Evolutionary conservation across 2,329 filamentous ascomycete genomes (phyloP).

Genomic region (Beauveria rudraprayagi): DNA sequence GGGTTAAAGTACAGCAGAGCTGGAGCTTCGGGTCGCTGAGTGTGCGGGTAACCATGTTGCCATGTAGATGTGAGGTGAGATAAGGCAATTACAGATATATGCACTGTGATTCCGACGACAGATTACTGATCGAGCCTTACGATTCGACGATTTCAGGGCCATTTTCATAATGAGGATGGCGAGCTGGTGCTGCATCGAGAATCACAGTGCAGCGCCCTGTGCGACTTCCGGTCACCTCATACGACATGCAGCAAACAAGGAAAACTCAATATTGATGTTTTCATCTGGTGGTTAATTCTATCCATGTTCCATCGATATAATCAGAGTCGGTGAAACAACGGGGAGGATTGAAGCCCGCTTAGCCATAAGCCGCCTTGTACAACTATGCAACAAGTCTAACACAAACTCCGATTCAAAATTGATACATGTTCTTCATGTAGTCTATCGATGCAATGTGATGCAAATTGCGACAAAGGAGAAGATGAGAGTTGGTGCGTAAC

Average conservation of each 20-base stretch:
- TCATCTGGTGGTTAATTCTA: too few relatives aligned
- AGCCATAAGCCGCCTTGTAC: neutral
- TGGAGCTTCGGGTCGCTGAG: neutral
- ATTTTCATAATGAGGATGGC: neutral
- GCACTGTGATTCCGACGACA: neutral
- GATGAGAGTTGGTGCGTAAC: neutral
- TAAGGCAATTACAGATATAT: neutral
- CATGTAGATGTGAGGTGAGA: neutral
- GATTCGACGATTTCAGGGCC: neutral
- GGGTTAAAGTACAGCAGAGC: slow-evolving; percentile 16
- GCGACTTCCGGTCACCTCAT: neutral
- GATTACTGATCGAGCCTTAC: neutral
- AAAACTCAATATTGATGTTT: neutral
- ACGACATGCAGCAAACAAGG: neutral
- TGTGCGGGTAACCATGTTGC: neutral
- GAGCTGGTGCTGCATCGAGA: neutral
- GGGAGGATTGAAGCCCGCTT: neutral
- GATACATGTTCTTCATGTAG: neutral
- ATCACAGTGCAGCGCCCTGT: neutral
- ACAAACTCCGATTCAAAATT: neutral
- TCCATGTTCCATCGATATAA: neutral
- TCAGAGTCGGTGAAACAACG: neutral
- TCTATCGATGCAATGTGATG: slow-evolving; percentile 4
- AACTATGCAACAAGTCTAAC: neutral
- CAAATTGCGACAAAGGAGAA: neutral